Evolutionary conservation across 176 grass and related monocot species (phyloP).

Genomic region (Triticum monococcum): DNA sequence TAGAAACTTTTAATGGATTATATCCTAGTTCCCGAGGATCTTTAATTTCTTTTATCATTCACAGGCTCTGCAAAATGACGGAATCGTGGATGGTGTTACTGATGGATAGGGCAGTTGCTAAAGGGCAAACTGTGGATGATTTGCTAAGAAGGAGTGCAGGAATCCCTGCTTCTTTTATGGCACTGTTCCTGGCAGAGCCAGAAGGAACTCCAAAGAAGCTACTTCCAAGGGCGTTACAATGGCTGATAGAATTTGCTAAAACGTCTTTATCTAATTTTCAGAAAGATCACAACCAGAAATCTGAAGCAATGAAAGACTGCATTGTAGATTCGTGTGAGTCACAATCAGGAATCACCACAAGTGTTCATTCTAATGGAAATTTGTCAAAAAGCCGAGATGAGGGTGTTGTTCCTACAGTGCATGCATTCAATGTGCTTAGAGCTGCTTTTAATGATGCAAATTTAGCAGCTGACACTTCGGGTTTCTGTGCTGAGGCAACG

Average conservation of each 20-base stretch:
- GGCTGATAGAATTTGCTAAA: slow-evolving; percentile 77
- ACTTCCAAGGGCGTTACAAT: slow-evolving; percentile 77
- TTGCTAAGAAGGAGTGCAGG: slow-evolving; percentile 91
- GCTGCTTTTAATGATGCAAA: slow-evolving; percentile 90
- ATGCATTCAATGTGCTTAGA: slow-evolving; percentile 93
- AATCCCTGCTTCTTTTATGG: slow-evolving; percentile 93
- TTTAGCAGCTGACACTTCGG: slow-evolving; percentile 81
- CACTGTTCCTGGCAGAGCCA: slow-evolving; percentile 88
- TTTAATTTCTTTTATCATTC: slow-evolving; percentile 33
- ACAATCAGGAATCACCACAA: slow-evolving; percentile 27
- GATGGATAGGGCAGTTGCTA: slow-evolving; percentile 77
- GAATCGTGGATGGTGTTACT: slow-evolving; percentile 87
- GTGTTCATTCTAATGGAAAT: slow-evolving; percentile 44
- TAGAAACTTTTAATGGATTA: slow-evolving; percentile 18
- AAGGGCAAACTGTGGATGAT: slow-evolving; percentile 96
- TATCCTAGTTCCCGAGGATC: slow-evolving; percentile 19
- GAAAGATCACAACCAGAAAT: slow-evolving; percentile 36
- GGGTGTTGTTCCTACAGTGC: slow-evolving; percentile 85
- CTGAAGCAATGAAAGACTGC: slow-evolving; percentile 29
- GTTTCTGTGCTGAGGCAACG: slow-evolving; percentile 92
- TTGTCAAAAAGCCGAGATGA: slow-evolving; percentile 79
- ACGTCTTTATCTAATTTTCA: slow-evolving; percentile 61
- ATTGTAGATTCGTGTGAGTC: slow-evolving; percentile 22
- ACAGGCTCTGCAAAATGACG: slow-evolving; percentile 91
- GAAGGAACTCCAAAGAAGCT: slow-evolving; percentile 93